Base-by-base conservation (phyloP, 2,329 filamentous ascomycete species). In the Epichloe typhina region DNA sequence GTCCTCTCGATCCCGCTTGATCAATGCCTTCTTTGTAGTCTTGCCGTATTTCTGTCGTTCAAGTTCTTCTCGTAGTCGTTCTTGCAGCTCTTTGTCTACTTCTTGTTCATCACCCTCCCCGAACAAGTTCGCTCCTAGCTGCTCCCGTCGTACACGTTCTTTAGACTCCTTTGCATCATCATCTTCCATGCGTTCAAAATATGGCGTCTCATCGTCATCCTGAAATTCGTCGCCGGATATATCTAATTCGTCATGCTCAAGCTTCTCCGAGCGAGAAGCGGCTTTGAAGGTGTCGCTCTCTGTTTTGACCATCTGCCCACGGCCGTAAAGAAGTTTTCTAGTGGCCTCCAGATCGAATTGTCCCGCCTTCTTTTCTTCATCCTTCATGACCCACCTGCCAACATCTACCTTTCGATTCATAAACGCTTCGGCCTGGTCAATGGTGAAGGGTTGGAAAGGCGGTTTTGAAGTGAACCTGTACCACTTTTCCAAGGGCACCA, bases 401-500 rank as follows among this genome's bases (percentile, higher is more conserved):
- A 85, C 79, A 53, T 83, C 84, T 46, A 82, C 76, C 64, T 88
- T 88, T 65, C 86, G 85, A 53, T 77, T 82, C 84, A 95, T 88
- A 51, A 83, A 75, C 50, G 84, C 84, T 64, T 97, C 90, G 0
- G 87, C 88, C 63, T 95, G 84, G 55, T 95, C 90, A 11, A 90
- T 82, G 0, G 81, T 84, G 65, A 90, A 79, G 0, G 82, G 77
- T 62, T 84, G 83, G 62, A 93, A 91, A 11, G 84, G 79, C 50
- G 88, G 86, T 64, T 91, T 91, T 42, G 83, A 76, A 4, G 79
- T 83, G 63, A 95, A 94, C 51, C 82, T 86, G 70, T 98, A 98
- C 83, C 87, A 96, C 62, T 96, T 95, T 67, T 98, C 91, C 17
- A 97, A 70, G 0, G 94, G 94, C 3, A 95, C 76, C 81, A 97